A percentile compares a stretch with the other conserved stretches of the same genome.
Evolutionary conservation across 495 filamentous ascomycete genomes (phyloP).

Genomic region (Annulohypoxylon bovei): DNA sequence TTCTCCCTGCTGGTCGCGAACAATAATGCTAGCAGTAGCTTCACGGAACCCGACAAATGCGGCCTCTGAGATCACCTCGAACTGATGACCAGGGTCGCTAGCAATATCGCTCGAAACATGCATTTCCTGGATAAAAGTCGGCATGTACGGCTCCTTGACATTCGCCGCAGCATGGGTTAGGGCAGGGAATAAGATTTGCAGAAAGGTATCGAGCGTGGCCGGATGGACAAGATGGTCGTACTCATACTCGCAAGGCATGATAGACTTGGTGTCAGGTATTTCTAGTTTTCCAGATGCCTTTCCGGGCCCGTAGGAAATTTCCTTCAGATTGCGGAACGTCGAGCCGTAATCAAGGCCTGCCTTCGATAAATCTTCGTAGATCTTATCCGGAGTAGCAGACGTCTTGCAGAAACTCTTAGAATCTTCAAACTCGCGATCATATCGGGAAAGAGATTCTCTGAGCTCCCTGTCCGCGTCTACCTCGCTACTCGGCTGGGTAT

Average conservation of each 20-base stretch:
- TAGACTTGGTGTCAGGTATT: slow-evolving; percentile 51
- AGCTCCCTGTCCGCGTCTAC: background rate
- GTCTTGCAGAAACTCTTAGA: slow-evolving; percentile 1
- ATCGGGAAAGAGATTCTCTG: background rate
- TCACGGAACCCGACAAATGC: slow-evolving; percentile 1
- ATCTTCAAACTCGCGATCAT: background rate
- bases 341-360: slow-evolving; percentile 15
- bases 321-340: slow-evolving; percentile 9
- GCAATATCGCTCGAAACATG: slow-evolving; percentile 4
- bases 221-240: slow-evolving; percentile 60
- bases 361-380: slow-evolving; percentile 11
- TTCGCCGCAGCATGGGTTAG: background rate
- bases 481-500: background rate
- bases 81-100: background rate
- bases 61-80: slow-evolving; percentile 1
- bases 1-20: background rate
- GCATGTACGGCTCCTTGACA: slow-evolving; percentile 1
- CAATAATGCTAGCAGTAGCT: slow-evolving; percentile 3
- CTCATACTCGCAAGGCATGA: slow-evolving; percentile 57
- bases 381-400: slow-evolving; percentile 1
- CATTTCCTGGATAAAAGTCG: slow-evolving; percentile 1
- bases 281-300: slow-evolving; percentile 1
- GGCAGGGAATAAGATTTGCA: slow-evolving; percentile 21
- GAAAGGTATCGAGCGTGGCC: slow-evolving; percentile 54
- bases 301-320: slow-evolving; percentile 6